phyloP scores from a whole-genome alignment of 1,284 basidiomycete species.

The Austropuccinia psidii region DNA sequence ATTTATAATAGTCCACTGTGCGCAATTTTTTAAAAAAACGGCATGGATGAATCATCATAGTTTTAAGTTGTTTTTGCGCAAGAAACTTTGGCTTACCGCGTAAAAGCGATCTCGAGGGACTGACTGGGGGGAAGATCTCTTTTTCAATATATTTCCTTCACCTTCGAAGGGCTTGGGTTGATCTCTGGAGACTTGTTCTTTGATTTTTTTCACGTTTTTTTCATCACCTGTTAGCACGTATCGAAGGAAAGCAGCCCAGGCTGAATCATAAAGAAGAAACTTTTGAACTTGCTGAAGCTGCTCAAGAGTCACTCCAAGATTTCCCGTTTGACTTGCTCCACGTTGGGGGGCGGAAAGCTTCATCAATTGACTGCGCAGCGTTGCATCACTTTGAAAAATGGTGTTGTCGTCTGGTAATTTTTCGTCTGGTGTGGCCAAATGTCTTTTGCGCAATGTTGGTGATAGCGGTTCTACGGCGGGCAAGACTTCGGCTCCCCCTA shows the following conservation, averaged over 20 bases:
- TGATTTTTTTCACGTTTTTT: background rate
- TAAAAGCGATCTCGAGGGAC: constrained; percentile 20
- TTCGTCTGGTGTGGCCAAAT: background rate
- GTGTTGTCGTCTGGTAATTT: too few relatives aligned
- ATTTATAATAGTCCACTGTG: constrained; percentile 21
- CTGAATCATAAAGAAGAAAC: background rate
- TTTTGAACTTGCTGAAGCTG: background rate
- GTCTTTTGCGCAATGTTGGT: background rate
- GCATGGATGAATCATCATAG: too few relatives aligned
- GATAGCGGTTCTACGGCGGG: background rate
- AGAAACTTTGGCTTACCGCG: constrained; percentile 25
- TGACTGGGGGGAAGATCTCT: constrained; percentile 3
- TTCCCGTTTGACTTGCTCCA: background rate
- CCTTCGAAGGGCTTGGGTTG: background rate
- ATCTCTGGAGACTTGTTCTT: background rate
- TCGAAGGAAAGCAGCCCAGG: background rate
- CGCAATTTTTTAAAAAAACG: too few relatives aligned
- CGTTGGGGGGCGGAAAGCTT: background rate
- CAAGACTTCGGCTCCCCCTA: background rate
- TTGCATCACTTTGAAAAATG: too few relatives aligned
- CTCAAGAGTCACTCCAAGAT: background rate
- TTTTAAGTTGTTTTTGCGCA: too few relatives aligned
- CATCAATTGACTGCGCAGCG: too few relatives aligned
- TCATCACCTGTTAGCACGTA: background rate
- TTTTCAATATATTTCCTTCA: background rate